A percentile compares a stretch with the other conserved stretches of the same genome.
phyloP scores from a whole-genome alignment of 108 stramenopile genomes.

The Nitzschia sp. region DNA sequence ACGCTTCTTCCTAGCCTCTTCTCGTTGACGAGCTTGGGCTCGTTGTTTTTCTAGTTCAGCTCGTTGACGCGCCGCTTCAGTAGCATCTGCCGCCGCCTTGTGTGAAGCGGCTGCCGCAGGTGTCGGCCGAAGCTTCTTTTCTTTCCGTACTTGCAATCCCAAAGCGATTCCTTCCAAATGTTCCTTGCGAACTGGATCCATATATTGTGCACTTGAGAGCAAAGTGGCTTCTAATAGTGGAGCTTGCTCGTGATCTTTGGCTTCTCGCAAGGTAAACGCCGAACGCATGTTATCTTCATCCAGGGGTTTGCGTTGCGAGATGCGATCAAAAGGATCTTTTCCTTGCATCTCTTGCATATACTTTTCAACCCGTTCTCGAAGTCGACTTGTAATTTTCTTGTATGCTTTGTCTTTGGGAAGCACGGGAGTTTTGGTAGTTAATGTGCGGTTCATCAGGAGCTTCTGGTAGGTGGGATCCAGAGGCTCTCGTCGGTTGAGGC shows the following conservation, averaged over 20 bases:
- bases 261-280: constrained; percentile 78
- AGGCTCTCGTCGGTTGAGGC: constrained; percentile 56
- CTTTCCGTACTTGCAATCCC: constrained; percentile 58
- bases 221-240: constrained; percentile 73
- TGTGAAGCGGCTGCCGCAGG: constrained; percentile 27
- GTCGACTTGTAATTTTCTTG: constrained; percentile 43
- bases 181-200: constrained; percentile 49
- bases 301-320: constrained; percentile 50
- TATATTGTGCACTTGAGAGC: constrained; percentile 30
- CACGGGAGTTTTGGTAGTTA: constrained; percentile 50
- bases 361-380: constrained; percentile 61
- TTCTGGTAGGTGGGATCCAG: constrained; percentile 76
- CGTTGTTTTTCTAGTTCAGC: constrained; percentile 41
- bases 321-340: constrained; percentile 61
- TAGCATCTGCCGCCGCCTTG: constrained; percentile 10
- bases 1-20: constrained; percentile 29
- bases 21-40: constrained; percentile 34
- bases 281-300: constrained; percentile 64
- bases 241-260: constrained; percentile 78
- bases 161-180: constrained; percentile 66
- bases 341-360: constrained; percentile 45
- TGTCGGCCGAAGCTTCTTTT: constrained; percentile 33
- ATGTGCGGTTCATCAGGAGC: constrained; percentile 43
- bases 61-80: constrained; percentile 38
- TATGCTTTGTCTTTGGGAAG: constrained; percentile 52